Conservation (phyloP, 176 grass and related monocot species). For the Eremochloa ophiuroides region DNA sequence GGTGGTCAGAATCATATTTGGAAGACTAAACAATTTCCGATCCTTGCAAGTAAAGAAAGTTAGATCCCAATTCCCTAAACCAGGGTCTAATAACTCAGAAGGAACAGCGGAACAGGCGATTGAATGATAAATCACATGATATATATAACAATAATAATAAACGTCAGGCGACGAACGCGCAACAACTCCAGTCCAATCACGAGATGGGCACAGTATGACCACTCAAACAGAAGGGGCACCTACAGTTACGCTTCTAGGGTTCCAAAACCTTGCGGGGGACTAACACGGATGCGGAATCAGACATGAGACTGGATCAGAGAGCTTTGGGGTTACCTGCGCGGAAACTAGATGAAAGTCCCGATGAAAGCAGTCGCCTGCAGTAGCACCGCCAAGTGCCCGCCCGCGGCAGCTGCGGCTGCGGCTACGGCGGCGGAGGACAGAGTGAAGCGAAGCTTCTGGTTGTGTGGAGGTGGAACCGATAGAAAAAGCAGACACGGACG, state of each 20-base stretch:
- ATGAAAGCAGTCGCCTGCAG: neutral
- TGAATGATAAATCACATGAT: neutral
- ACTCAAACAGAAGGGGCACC: neutral
- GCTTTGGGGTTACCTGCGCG: neutral
- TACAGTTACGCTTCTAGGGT: conserved; percentile 12
- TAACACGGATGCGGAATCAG: neutral
- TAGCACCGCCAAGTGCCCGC: neutral
- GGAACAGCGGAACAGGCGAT: neutral
- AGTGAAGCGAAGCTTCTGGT: conserved; percentile 8
- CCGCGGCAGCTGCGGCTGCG: neutral
- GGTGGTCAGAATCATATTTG: neutral
- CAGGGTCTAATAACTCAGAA: neutral
- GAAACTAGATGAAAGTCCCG: neutral
- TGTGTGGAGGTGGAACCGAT: neutral
- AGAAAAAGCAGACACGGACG: neutral
- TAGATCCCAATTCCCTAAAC: neutral
- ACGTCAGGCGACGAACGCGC: neutral
- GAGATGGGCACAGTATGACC: neutral
- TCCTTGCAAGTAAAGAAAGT: neutral
- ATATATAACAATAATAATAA: neutral
- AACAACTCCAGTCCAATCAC: neutral
- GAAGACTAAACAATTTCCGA: neutral
- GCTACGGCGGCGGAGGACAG: neutral
- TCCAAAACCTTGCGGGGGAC: neutral
- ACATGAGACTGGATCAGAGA: neutral